Percentiles rank a stretch among this genome's conserved stretches.
Evolutionary conservation across 1,139 yeast genomes (phyloP).

Genomic region (Geotrichum citri-aurantii): DNA sequence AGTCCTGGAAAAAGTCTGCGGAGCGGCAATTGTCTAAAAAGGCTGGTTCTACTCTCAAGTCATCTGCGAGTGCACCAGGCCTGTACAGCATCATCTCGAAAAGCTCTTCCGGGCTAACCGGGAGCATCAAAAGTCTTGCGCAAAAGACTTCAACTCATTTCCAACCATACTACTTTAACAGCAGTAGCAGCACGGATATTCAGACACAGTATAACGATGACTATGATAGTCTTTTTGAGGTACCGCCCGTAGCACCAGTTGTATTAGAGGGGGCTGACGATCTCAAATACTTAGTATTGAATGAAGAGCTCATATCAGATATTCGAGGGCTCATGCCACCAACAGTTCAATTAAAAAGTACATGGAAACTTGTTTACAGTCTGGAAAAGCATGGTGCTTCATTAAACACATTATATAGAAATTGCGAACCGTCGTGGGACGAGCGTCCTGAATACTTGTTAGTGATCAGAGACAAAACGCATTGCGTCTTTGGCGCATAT

Average conservation of each 20-base stretch:
- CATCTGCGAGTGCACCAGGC: background rate
- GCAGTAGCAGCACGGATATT: background rate
- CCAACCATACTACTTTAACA: background rate
- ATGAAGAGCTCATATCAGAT: conserved; percentile 61
- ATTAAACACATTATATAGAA: conserved; percentile 60
- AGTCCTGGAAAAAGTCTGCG: background rate
- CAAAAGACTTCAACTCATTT: conserved; percentile 3
- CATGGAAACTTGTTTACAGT: conserved; percentile 76
- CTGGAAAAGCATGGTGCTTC: conserved; percentile 92
- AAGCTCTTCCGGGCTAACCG: conserved; percentile 6
- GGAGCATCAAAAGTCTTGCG: conserved; percentile 1
- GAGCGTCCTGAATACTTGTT: conserved; percentile 62
- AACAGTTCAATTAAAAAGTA: conserved; percentile 65
- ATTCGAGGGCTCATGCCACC: conserved; percentile 69
- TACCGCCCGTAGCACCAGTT: conserved; percentile 45
- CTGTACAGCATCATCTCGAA: conserved; percentile 2
- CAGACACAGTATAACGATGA: background rate
- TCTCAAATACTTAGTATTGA: conserved; percentile 55
- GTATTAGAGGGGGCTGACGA: conserved; percentile 50
- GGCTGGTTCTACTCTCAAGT: background rate
- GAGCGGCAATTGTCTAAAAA: background rate
- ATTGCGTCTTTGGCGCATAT: conserved; percentile 76
- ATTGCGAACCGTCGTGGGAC: conserved; percentile 24
- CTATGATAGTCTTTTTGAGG: conserved; percentile 8
- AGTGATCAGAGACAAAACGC: conserved; percentile 56